Base-by-base conservation (phyloP, 208 protist species). In the Leishmania mexicana region DNA sequence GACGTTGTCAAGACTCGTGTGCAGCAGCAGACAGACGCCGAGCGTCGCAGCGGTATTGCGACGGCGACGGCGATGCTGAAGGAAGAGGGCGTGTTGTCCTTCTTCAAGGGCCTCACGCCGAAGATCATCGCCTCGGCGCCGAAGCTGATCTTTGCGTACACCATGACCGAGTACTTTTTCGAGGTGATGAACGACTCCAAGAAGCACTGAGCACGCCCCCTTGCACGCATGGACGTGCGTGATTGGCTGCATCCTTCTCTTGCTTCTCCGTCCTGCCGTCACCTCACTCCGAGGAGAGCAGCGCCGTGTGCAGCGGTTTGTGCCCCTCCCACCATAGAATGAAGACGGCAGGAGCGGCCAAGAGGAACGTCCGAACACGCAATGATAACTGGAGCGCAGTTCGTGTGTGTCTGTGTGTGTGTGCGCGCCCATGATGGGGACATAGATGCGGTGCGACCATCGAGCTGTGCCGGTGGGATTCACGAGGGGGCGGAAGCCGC, bases 1-100 rank as follows among this genome's bases (percentile, higher is more conserved):
- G 96, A 98, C 84, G 96, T 98, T 40, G 86, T 98, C 54, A 98
- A 98, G 88, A 98, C 95, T n/a, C 95, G 95, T 51, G 93, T 98
- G 84, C 96, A 98, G 88, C 88, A 86, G 58, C 85, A 91, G 76
- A 92, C 89, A 42, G 90, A 83, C 40, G 90, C 87, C 2, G 64
- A 87, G 58, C 83, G 86, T n/a, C 81, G 87, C 51, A 94, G 85
- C 76, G 93, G 87, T 6, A 76, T 94, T 17, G 13, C 67, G 17
- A 88, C 85, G 40, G 83, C 92, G 28, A 86, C 82, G 38, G 40
- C 82, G 38, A 92, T 98, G 79, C 76, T 97, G 42, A 81, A 82
- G n/a, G 91, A 97, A 72, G 95, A 98, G 87, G 95, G 95, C 53
- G 31, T 83, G 49, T 79, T 83, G 28, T 92, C 95, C n/a, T 94